Evolutionary conservation across 495 filamentous ascomycete species (phyloP).

Genomic region (Friedmanniomyces endolithicus): DNA sequence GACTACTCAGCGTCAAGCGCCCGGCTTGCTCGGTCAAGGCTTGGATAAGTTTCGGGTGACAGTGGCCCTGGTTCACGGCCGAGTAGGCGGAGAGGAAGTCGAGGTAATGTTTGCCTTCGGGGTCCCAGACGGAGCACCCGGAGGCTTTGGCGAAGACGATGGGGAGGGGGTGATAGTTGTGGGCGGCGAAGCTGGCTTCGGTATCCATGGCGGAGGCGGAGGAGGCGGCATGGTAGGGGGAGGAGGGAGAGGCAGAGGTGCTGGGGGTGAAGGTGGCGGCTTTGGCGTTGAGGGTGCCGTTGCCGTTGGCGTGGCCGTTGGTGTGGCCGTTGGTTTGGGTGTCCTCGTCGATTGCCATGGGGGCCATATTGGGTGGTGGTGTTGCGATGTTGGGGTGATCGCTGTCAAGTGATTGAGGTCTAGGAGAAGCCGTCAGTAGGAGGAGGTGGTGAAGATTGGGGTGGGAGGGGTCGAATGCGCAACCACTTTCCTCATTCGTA

Average conservation of each 20-base stretch:
- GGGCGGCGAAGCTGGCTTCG: constrained; percentile 77
- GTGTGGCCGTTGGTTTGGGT: constrained; percentile 5
- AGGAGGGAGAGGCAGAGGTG: constrained; percentile 29
- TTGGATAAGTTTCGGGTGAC: constrained; percentile 86
- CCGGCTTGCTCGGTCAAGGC: constrained; percentile 83
- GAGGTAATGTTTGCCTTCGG: constrained; percentile 91
- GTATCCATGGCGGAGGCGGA: constrained; percentile 65
- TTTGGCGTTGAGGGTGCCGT: constrained; percentile 34
- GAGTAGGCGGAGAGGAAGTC: constrained; percentile 98
- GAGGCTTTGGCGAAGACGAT: constrained; percentile 55
- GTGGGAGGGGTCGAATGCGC: no score
- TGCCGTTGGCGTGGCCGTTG: constrained; percentile 21
- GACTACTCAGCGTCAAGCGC: constrained; percentile 81
- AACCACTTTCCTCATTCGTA: no score
- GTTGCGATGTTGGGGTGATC: not conserved
- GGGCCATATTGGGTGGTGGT: constrained; percentile 36
- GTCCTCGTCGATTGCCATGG: constrained; percentile 36
- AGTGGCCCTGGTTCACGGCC: constrained; percentile 97
- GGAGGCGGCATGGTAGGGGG: constrained; percentile 65
- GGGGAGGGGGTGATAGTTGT: constrained; percentile 98
- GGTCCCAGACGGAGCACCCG: constrained; percentile 89
- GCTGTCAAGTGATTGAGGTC: no score
- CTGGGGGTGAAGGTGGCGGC: constrained; percentile 41
- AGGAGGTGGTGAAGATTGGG: no score
- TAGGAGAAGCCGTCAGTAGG: no score